phyloP scores from a whole-genome alignment of 2,329 filamentous ascomycete species.

The Aureobasidium sp. region DNA sequence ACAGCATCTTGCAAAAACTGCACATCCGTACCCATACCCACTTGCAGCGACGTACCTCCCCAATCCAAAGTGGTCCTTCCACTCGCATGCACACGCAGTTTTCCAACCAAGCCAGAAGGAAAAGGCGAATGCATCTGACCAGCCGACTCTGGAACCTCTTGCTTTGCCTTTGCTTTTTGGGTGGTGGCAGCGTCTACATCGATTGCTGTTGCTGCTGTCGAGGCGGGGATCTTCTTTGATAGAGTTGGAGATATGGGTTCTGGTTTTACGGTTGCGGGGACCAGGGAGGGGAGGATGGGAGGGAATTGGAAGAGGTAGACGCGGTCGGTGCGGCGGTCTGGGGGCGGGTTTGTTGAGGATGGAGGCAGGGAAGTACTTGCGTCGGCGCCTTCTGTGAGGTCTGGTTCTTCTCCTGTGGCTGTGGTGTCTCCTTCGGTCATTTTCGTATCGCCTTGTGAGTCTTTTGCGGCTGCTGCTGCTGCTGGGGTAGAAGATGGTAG shows the following conservation, averaged over 20 bases:
- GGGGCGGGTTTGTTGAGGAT: neutral
- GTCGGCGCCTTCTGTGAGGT: conserved; percentile 11
- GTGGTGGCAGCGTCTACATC: neutral
- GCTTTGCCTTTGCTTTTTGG: conserved; percentile 20
- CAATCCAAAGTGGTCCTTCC: conserved; percentile 55
- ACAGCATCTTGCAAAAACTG: conserved; percentile 55
- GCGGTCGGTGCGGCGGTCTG: conserved; percentile 42
- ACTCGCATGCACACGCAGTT: conserved; percentile 53
- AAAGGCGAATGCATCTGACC: conserved; percentile 26
- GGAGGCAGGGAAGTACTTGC: neutral
- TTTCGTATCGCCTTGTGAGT: conserved; percentile 34
- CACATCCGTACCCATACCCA: conserved; percentile 48
- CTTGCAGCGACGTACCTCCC: conserved; percentile 52
- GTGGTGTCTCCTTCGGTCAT: conserved; percentile 24
- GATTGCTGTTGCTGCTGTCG: neutral
- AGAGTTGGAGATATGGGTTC: conserved; percentile 16
- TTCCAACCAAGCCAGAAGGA: conserved; percentile 44
- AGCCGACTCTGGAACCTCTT: conserved; percentile 17
- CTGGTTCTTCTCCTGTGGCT: conserved; percentile 12
- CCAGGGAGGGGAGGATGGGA: conserved; percentile 51
- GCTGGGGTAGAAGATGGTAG: conserved; percentile 12
- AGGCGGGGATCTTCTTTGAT: neutral
- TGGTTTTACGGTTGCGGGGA: conserved; percentile 22
- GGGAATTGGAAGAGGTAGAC: conserved; percentile 59
- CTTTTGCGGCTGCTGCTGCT: conserved; percentile 16